phyloP scores from a whole-genome alignment of 305 asterid genomes.

The Solanum hybrid region DNA sequence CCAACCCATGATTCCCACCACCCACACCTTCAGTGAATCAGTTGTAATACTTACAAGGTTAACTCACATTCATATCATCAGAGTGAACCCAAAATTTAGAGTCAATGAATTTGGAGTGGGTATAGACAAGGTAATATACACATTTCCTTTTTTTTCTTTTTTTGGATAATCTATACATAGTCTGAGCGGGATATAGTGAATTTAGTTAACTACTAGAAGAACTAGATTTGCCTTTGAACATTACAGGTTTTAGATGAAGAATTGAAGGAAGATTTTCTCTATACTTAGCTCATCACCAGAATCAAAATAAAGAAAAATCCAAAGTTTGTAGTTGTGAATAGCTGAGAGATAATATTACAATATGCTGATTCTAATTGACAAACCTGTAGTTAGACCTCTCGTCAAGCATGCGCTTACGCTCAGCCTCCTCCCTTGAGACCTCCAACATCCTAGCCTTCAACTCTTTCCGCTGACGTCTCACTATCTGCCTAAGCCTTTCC shows the following conservation, averaged over 20 bases:
- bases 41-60: not conserved
- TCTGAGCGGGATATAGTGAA: not conserved
- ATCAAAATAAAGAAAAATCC: not conserved
- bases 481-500: constrained; percentile 85
- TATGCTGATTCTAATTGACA: not conserved
- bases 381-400: constrained; percentile 92
- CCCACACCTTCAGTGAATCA: not conserved
- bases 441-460: constrained; percentile 82
- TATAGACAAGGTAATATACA: not conserved
- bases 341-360: not conserved
- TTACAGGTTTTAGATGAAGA: not conserved
- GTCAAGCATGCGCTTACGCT: constrained; percentile 89
- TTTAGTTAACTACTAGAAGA: not conserved
- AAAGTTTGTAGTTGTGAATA: not conserved
- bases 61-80: not conserved
- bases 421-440: constrained; percentile 92
- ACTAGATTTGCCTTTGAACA: not conserved
- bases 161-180: not conserved
- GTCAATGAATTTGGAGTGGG: not conserved
- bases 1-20: not conserved
- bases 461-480: constrained; percentile 93
- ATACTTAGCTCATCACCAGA: not conserved
- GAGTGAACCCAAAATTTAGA: not conserved
- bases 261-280: not conserved
- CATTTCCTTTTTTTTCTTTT: not conserved